Conservation (phyloP, 2,329 filamentous ascomycete genomes). For the Capronia coronata region DNA sequence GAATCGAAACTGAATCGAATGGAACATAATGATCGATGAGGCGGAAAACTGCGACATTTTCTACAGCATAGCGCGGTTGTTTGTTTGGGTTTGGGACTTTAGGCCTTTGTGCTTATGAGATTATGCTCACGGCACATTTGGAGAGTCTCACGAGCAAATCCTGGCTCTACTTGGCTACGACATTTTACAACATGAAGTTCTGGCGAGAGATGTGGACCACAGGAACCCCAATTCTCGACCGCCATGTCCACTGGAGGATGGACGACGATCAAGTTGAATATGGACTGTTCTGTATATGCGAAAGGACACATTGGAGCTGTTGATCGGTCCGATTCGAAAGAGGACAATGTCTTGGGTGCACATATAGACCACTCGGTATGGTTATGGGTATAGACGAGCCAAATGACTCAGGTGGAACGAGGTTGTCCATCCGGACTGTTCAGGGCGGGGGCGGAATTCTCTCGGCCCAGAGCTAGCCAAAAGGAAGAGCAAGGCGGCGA, state of each 20-base stretch:
- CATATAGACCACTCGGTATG: neutral
- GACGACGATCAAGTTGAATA: neutral
- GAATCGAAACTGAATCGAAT: constrained; percentile 43
- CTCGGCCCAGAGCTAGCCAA: no score
- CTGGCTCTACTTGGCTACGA: neutral
- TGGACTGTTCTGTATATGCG: neutral
- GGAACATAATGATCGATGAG: constrained; percentile 11
- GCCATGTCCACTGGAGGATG: neutral
- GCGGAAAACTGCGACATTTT: constrained; percentile 1
- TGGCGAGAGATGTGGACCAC: neutral
- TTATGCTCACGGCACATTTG: no score
- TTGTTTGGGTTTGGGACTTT: constrained; percentile 4
- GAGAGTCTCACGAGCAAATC: no score
- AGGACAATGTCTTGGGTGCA: neutral
- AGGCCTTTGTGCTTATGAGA: neutral
- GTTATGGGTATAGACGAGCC: neutral
- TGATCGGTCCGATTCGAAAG: neutral
- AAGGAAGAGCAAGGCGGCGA: no score
- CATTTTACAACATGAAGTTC: neutral
- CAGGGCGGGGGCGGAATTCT: no score
- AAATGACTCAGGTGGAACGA: neutral
- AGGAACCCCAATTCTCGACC: neutral
- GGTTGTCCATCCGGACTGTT: no score
- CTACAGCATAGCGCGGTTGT: constrained; percentile 19
- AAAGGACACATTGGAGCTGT: neutral